phyloP scores from a whole-genome alignment of 169 alveolate genomes.

The Eimeria brunetti region DNA sequence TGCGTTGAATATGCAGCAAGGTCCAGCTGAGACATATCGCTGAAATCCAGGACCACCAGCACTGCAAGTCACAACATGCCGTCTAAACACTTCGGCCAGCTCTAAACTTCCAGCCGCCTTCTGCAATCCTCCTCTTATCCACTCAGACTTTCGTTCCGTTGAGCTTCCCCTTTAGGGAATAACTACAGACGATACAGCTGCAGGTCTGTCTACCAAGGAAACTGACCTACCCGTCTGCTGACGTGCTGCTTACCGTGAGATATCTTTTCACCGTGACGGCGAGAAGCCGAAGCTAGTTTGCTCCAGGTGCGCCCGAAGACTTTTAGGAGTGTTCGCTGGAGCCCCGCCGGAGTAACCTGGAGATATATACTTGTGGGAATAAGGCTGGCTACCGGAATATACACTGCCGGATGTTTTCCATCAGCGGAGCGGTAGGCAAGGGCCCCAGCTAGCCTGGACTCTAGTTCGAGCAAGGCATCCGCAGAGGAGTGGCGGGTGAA shows the following conservation, averaged over 20 bases:
- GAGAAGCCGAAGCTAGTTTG: constrained; percentile 18
- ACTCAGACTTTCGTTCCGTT: background rate
- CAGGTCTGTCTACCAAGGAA: background rate
- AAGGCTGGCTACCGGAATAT: constrained; percentile 50
- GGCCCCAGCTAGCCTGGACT: constrained; percentile 40
- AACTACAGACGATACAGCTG: background rate
- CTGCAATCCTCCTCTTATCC: background rate
- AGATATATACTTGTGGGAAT: constrained; percentile 52
- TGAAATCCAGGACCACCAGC: constrained; percentile 56
- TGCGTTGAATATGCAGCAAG: constrained; percentile 68
- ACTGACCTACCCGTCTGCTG: background rate
- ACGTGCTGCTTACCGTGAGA: constrained; percentile 40
- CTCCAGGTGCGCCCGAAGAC: constrained; percentile 34
- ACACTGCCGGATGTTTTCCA: constrained; percentile 68
- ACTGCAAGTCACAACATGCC: constrained; percentile 38
- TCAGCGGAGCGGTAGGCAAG: constrained; percentile 67
- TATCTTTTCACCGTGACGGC: constrained; percentile 43
- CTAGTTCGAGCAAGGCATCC: constrained; percentile 40
- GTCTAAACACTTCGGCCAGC: background rate
- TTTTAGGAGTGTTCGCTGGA: constrained; percentile 18
- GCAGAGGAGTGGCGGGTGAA: constrained; percentile 1
- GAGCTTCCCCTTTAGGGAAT: background rate
- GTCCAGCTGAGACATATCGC: constrained; percentile 56
- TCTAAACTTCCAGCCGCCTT: no score
- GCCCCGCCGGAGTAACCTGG: constrained; percentile 47